Evolutionary conservation across 2,329 filamentous ascomycete genomes (phyloP), one percentile per base, ranked within the genome.

Genomic region (Phoma sp.): DNA sequence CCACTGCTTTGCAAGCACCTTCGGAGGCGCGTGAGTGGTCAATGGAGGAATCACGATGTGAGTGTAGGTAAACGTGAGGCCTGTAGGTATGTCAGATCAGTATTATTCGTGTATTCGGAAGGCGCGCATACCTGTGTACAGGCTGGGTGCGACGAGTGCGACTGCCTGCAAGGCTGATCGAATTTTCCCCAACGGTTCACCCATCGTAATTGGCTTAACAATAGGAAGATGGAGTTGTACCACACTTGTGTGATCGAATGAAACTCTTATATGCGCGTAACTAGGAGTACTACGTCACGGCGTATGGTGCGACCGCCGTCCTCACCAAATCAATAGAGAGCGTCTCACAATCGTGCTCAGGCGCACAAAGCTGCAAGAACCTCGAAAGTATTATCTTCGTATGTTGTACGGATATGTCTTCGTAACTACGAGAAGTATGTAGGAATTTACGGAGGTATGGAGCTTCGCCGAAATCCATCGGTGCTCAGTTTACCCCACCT

Each of bases 1-100:
- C 73, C 74, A 77, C 61, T 76, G 73, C 53, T 70, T 74, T 13
- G 73, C 74, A 57, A 75, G 70, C 33, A 71, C 52, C 47, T 70
- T 70, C 4, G 60, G 59, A 5, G 68, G 61, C 9, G 73, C 72
- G 55, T 75, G 68, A 9, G 57, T 54, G 27, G 69, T 56, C 45
- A 76, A 58, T 2, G 75, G 72, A 10, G 73, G 66, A 5, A 76
- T 67, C 37, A 72, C 68, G n/a, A 74, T 70, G 53, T 70, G 58
- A 47, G 64, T 72, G 58, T 76, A 72, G n/a, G 65, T 59, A 23
- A 69, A 71, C 9, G 61, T 66, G n/a, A 70, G 59, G 29, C 66
- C 67, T 69, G 13, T 10, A 35, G 27, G 22, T 59, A 35, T 52
- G 22, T 29, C 18, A 29, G 6, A 9, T 29, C 27, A 52, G 44